A percentile compares a stretch with the other conserved stretches of the same genome.
These are phyloP conservation scores for Vitis hybrid DNA, from an alignment of 177 flowering plant genomes.

Conservation along the genomic window DNA sequence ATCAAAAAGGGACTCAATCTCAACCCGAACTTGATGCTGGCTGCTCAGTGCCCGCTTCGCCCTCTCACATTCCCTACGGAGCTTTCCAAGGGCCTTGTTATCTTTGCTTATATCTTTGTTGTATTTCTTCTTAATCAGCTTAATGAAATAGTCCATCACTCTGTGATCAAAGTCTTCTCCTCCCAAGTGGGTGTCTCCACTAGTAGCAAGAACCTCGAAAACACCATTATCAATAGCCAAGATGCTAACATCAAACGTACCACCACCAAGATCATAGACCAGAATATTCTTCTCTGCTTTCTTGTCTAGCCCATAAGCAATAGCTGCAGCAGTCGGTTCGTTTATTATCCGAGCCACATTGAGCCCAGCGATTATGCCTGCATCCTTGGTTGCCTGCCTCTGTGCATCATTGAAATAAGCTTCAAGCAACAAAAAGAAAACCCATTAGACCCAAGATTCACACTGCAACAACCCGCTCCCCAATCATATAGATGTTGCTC, in stretches of 20 bases:
- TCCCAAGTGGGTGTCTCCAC: conserved; percentile 59
- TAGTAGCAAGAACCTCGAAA: conserved; percentile 54
- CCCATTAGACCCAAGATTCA: neutral
- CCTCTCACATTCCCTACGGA: conserved; percentile 51
- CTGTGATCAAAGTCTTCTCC: conserved; percentile 63
- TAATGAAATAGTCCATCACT: conserved; percentile 52
- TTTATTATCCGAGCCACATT: conserved; percentile 58
- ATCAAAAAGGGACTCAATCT: conserved; percentile 46
- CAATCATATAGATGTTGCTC: no score
- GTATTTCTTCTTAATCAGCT: conserved; percentile 50
- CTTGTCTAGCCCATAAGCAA: conserved; percentile 59
- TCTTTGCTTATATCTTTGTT: conserved; percentile 53
- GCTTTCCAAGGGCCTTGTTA: conserved; percentile 53
- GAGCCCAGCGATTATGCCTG: conserved; percentile 56
- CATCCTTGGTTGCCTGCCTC: conserved; percentile 67
- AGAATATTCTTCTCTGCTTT: conserved; percentile 49
- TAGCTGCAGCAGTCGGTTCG: conserved; percentile 63
- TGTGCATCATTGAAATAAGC: conserved; percentile 69
- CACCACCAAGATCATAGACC: conserved; percentile 63
- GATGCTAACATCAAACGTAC: conserved; percentile 64
- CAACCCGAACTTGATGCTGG: conserved; percentile 53
- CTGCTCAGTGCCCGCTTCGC: conserved; percentile 61
- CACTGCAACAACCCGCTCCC: neutral
- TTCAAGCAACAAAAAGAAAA: conserved; percentile 9
- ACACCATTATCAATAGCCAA: conserved; percentile 48